Evolutionary conservation across 1,284 basidiomycete species (phyloP).

Genomic region (Boletus mariae): DNA sequence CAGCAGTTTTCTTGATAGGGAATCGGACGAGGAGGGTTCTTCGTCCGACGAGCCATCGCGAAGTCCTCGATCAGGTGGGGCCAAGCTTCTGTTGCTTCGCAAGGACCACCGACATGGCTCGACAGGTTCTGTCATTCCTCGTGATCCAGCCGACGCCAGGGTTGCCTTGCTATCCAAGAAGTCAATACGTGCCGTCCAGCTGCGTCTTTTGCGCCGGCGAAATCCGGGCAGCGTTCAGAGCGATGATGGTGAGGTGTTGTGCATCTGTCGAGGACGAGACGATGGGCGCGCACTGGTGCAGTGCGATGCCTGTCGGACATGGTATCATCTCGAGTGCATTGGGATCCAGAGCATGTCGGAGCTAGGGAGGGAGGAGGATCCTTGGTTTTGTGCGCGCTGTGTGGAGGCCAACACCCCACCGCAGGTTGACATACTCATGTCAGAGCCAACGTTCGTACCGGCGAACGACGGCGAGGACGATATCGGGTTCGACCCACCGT

Average conservation of each 20-base stretch:
- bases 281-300: constrained; percentile 71
- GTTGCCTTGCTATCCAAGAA: constrained; percentile 66
- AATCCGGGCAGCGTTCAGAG: constrained; percentile 31
- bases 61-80: constrained; percentile 42
- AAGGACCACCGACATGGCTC: constrained; percentile 22
- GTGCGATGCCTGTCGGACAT: constrained; percentile 69
- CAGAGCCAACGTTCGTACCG: constrained; percentile 62
- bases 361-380: constrained; percentile 69
- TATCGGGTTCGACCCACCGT: constrained; percentile 43
- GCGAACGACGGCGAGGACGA: constrained; percentile 44
- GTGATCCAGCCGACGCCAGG: constrained; percentile 69
- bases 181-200: constrained; percentile 56
- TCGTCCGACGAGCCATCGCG: constrained; percentile 25
- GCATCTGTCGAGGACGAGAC: constrained; percentile 62
- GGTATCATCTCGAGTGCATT: constrained; percentile 76
- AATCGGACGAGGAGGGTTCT: constrained; percentile 35
- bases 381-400: constrained; percentile 68
- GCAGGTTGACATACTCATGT: constrained; percentile 30
- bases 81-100: constrained; percentile 49
- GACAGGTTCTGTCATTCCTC: constrained; percentile 45
- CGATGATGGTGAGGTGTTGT: constrained; percentile 49
- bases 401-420: constrained; percentile 41
- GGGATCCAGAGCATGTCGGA: constrained; percentile 58
- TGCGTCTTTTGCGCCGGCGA: constrained; percentile 40
- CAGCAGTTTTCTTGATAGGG: constrained; percentile 34